These are phyloP conservation scores for Thermothelomyces thermophilus DNA, from an alignment of 2,329 filamentous ascomycete species.

Conservation along the genomic window DNA sequence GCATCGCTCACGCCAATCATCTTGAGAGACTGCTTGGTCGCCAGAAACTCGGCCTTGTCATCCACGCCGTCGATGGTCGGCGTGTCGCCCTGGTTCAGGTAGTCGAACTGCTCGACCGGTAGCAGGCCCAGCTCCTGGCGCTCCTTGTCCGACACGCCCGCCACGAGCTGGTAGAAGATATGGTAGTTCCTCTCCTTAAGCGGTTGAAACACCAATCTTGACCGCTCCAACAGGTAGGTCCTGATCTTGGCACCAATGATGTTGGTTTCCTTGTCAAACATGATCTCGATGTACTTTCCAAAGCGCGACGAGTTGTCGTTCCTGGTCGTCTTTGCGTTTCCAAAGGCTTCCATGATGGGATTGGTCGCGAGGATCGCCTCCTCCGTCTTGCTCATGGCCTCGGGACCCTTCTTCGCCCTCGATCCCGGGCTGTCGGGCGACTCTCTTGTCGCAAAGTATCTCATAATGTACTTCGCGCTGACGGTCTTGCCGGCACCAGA, in stretches of 20 bases:
- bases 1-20: conserved; percentile 75
- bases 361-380: conserved; percentile 98
- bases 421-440: conserved; percentile 79
- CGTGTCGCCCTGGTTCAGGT: conserved; percentile 89
- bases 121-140: conserved; percentile 72
- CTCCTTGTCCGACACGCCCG: conserved; percentile 80
- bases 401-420: conserved; percentile 66
- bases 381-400: conserved; percentile 92
- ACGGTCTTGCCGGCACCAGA: conserved; percentile 98
- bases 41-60: conserved; percentile 87
- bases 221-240: conserved; percentile 91
- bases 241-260: conserved; percentile 98
- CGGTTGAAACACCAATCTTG: conserved; percentile 92
- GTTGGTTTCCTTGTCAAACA: conserved; percentile 92
- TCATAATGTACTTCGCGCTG: conserved; percentile 99
- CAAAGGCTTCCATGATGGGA: conserved; percentile 99
- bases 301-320: conserved; percentile 99
- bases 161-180: conserved; percentile 96
- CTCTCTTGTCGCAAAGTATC: conserved; percentile 97
- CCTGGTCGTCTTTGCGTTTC: conserved; percentile 98
- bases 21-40: conserved; percentile 75
- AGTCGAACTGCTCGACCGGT: conserved; percentile 86
- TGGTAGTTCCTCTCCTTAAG: conserved; percentile 98
- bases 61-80: conserved; percentile 91
- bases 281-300: conserved; percentile 99